A percentile compares a stretch with the other conserved stretches of the same genome.
Conservation (phyloP, 2,329 filamentous ascomycete species). For the Epichloe glyceriae region DNA sequence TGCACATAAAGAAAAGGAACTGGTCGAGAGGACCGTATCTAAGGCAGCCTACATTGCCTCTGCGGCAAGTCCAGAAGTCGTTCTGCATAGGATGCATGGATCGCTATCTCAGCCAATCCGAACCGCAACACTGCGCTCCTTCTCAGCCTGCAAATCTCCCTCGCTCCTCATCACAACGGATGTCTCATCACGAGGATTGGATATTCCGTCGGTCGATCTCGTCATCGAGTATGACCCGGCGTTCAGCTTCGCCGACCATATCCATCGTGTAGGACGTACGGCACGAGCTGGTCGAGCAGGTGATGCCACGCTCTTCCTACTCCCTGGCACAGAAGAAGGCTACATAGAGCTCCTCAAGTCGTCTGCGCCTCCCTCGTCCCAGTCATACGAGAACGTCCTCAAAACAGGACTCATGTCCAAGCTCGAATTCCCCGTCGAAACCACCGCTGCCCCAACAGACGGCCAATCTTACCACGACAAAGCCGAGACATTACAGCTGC, state of each 20-base stretch:
- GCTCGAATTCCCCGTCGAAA: constrained; percentile 58
- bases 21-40: constrained; percentile 48
- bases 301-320: constrained; percentile 76
- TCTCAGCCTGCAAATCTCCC: constrained; percentile 59
- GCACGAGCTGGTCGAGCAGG: constrained; percentile 84
- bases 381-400: constrained; percentile 41
- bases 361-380: constrained; percentile 33
- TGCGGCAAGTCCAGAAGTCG: constrained; percentile 57
- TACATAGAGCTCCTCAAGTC: constrained; percentile 63
- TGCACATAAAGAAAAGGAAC: constrained; percentile 19
- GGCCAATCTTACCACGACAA: constrained; percentile 33
- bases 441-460: constrained; percentile 35
- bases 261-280: constrained; percentile 89
- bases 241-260: constrained; percentile 83
- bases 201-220: constrained; percentile 87
- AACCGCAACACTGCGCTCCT: constrained; percentile 73
- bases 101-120: constrained; percentile 80
- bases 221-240: constrained; percentile 95
- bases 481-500: constrained; percentile 45
- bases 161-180: constrained; percentile 87
- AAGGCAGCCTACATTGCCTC: constrained; percentile 61
- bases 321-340: constrained; percentile 82
- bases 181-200: constrained; percentile 87
- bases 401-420: constrained; percentile 52
- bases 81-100: constrained; percentile 78